phyloP scores from a whole-genome alignment of 1,284 basidiomycete species.

The Schizophyllum amplum region DNA sequence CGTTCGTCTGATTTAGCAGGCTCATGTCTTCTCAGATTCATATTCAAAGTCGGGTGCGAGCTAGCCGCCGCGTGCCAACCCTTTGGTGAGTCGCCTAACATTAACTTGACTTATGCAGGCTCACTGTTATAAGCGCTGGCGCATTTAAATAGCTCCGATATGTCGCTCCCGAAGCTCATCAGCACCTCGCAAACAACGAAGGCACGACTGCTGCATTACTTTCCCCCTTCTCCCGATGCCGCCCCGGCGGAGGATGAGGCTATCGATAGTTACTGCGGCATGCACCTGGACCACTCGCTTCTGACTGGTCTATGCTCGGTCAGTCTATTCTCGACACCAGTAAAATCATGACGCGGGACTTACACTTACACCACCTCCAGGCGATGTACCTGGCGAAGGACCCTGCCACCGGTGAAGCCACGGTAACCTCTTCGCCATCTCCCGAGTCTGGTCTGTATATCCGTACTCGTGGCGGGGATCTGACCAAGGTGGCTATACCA shows the following conservation, averaged over 20 bases:
- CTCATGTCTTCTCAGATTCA: constrained; percentile 37
- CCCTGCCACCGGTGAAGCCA: constrained; percentile 14
- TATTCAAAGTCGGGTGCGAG: constrained; percentile 74
- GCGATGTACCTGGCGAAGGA: constrained; percentile 70
- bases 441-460: constrained; percentile 82
- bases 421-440: constrained; percentile 57
- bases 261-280: constrained; percentile 77
- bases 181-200: constrained; percentile 64
- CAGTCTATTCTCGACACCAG: constrained; percentile 21
- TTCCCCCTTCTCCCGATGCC: constrained; percentile 49
- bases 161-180: constrained; percentile 60
- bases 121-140: constrained; percentile 38
- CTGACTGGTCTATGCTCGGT: constrained; percentile 86
- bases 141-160: constrained; percentile 52
- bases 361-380: constrained; percentile 26
- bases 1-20: neutral
- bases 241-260: constrained; percentile 46
- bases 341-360: no score
- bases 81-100: constrained; percentile 52
- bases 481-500: constrained; percentile 81
- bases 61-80: constrained; percentile 81
- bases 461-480: constrained; percentile 65
- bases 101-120: neutral
- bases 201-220: constrained; percentile 88
- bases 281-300: constrained; percentile 80